Evolutionary conservation across 2,329 filamentous ascomycete genomes (phyloP).

Genomic region (Ophiostoma tasmaniense): DNA sequence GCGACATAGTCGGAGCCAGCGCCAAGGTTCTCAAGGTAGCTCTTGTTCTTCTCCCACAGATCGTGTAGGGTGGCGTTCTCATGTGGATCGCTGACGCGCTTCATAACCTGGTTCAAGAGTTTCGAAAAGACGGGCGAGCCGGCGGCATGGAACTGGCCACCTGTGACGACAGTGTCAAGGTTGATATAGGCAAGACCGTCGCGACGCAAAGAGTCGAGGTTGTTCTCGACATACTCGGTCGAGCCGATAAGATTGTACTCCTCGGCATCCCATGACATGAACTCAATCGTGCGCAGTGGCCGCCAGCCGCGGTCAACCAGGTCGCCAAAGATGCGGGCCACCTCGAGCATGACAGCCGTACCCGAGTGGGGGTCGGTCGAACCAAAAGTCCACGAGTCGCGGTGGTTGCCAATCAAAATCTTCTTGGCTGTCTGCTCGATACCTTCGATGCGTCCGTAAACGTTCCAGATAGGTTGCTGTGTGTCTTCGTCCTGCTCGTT

Average conservation of each 20-base stretch:
- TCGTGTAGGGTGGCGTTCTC: constrained; percentile 64
- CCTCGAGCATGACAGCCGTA: constrained; percentile 83
- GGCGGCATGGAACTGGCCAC: constrained; percentile 63
- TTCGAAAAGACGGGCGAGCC: constrained; percentile 74
- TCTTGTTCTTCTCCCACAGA: constrained; percentile 62
- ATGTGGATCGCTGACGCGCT: constrained; percentile 63
- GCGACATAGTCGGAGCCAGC: constrained; percentile 76
- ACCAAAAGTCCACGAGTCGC: constrained; percentile 87
- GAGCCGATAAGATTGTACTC: constrained; percentile 92
- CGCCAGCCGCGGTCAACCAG: constrained; percentile 73
- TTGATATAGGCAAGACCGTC: constrained; percentile 86
- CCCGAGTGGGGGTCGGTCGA: constrained; percentile 79
- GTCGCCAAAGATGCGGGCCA: constrained; percentile 76
- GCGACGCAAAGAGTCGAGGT: constrained; percentile 61
- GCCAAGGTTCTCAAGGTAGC: constrained; percentile 58
- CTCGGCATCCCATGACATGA: constrained; percentile 91
- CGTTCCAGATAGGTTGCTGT: constrained; percentile 83
- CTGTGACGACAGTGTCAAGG: constrained; percentile 73
- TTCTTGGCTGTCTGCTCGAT: constrained; percentile 75
- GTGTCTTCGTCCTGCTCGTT: constrained; percentile 81
- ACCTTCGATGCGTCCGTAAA: constrained; percentile 77
- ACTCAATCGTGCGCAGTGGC: constrained; percentile 88
- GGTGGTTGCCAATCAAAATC: constrained; percentile 85
- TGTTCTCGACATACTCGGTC: constrained; percentile 88
- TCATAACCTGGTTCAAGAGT: constrained; percentile 62